Evolutionary conservation across 2,329 filamentous ascomycete species (phyloP).

Genomic region (Cladobotryum protrusum): DNA sequence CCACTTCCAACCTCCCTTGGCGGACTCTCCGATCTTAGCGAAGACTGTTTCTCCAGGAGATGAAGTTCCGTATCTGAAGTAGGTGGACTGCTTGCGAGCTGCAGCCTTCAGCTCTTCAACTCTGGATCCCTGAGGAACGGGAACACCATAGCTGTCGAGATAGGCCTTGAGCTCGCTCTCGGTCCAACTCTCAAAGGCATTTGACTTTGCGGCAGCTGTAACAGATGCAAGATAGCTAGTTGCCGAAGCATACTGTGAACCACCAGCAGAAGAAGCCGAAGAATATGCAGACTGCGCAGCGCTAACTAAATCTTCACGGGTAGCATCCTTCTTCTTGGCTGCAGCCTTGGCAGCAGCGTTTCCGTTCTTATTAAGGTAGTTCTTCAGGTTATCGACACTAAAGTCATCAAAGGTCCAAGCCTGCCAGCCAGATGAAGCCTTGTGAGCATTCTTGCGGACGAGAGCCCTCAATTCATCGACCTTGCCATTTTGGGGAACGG

Average conservation of each 20-base stretch:
- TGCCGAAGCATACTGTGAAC: conserved; percentile 55
- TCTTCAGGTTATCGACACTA: conserved; percentile 62
- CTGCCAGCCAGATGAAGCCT: conserved; percentile 60
- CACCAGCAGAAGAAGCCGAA: conserved; percentile 53
- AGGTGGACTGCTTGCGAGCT: conserved; percentile 67
- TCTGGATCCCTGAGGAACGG: conserved; percentile 59
- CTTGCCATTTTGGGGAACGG: conserved; percentile 65
- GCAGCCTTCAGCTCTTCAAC: conserved; percentile 64
- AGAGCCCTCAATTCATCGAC: conserved; percentile 66
- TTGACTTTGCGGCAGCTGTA: conserved; percentile 59
- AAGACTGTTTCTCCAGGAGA: conserved; percentile 59
- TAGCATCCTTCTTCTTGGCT: conserved; percentile 56
- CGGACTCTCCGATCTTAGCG: conserved; percentile 52
- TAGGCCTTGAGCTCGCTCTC: conserved; percentile 70
- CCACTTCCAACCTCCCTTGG: conserved; percentile 47
- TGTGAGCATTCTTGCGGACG: conserved; percentile 67
- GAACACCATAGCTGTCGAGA: conserved; percentile 70
- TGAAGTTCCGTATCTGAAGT: conserved; percentile 69
- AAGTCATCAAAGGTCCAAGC: conserved; percentile 78
- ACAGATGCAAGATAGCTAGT: conserved; percentile 64
- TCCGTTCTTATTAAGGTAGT: conserved; percentile 47
- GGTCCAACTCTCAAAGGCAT: conserved; percentile 67
- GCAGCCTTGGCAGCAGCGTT: conserved; percentile 52
- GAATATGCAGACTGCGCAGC: conserved; percentile 57
- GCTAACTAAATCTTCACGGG: conserved; percentile 66